Evolutionary conservation across 106 monocot species (phyloP), one percentile per base, ranked within the genome.

Genomic region (Apostasia shenzhenica): DNA sequence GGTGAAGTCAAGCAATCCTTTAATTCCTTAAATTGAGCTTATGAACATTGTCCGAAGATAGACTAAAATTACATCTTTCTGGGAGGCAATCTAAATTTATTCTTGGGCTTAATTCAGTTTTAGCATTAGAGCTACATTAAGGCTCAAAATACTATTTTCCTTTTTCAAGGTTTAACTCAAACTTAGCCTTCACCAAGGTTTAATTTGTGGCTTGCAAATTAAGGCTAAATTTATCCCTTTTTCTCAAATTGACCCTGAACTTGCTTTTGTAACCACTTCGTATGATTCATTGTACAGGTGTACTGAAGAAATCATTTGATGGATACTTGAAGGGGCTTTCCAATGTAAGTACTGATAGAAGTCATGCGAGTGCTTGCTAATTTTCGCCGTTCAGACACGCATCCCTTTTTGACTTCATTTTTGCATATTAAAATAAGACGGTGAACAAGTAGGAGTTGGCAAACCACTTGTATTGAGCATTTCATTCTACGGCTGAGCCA

Each of bases 1-100:
- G 95, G 95, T 86, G 26, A 74, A 65, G 54, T 40, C 4, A 38
- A 5, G 38, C 10, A 6, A 59, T 61, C 61, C 42, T 61, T 26
- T 12, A 61, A 61, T 26, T 26, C 26, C 26, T 26, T 26, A 26
- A 26, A 26, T 26, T 26, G 26, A 26, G 26, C 26, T 26, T 26
- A 26, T 26, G 26, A 26, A 26, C 26, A 26, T 26, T 26, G 26
- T 26, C 26, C 26, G 26, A 26, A 26, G 26, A 26, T 26, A 26
- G 26, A 26, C 26, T 8, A 61, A 61, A 42, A 3, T 61, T 38
- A 61, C 3, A 10, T 43, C 43, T 8, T 10, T 43, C 2, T 61
- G 11, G 2, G 41, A 43, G 41, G 12, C 9, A 11, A 42, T 61
- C 42, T 2, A 10, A 43, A 9, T 61, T 61, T 61, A 61, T 42